Percentiles rank a stretch among this genome's conserved stretches.
Conservation (phyloP, 768 basidiomycete species). For the Kwoniella sp. region DNA sequence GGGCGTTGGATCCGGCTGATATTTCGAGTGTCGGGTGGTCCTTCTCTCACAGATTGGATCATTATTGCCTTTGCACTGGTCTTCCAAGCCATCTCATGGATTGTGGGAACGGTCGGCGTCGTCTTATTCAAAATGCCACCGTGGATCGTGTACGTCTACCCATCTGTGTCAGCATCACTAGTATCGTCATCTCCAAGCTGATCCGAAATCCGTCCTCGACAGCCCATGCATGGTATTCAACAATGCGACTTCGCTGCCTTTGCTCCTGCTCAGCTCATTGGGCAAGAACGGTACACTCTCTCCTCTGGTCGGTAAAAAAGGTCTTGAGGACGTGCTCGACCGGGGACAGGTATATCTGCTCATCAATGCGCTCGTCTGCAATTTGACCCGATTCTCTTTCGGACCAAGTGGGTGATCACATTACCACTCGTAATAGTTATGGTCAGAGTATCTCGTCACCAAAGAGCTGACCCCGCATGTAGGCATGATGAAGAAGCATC, state of each 20-base stretch:
- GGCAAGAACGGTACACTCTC: slow-evolving; percentile 49
- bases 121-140: slow-evolving; percentile 36
- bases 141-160: slow-evolving; percentile 44
- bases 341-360: slow-evolving; percentile 51
- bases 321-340: slow-evolving; percentile 35
- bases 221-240: slow-evolving; percentile 55
- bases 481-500: slow-evolving; percentile 28
- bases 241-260: slow-evolving; percentile 54
- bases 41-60: slow-evolving; percentile 40
- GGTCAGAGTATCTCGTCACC: too few species aligned
- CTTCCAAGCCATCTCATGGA: slow-evolving; percentile 50
- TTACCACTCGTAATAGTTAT: too few species aligned
- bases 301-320: slow-evolving; percentile 34
- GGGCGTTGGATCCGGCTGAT: too few species aligned
- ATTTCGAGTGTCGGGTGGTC: not conserved
- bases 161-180: not conserved
- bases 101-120: slow-evolving; percentile 39
- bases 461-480: too few species aligned
- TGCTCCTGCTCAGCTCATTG: slow-evolving; percentile 49
- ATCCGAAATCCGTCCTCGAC: not conserved
- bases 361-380: slow-evolving; percentile 54
- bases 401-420: slow-evolving; percentile 46
- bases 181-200: not conserved
- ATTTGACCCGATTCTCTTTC: slow-evolving; percentile 50
- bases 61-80: slow-evolving; percentile 47